Conservation (phyloP, 1,284 basidiomycete genomes). For the Puccinia horiana region DNA sequence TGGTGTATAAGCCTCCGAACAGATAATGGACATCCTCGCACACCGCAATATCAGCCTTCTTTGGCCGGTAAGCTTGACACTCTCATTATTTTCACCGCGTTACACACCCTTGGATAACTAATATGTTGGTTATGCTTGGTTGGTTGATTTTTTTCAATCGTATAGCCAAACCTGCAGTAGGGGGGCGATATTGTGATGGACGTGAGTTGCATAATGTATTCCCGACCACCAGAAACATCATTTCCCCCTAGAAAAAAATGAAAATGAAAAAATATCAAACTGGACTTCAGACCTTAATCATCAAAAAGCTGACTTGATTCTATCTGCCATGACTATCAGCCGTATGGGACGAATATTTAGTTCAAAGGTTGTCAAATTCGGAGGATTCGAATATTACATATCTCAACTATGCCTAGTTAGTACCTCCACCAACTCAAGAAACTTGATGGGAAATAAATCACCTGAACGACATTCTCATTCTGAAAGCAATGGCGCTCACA, state of each 20-base stretch:
- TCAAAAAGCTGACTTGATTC: background rate
- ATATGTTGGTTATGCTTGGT: background rate
- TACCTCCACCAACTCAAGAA: background rate
- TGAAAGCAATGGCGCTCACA: slow-evolving; percentile 45
- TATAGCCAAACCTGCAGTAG: slow-evolving; percentile 25
- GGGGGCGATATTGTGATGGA: slow-evolving; percentile 40
- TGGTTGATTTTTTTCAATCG: background rate
- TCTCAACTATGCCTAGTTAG: slow-evolving; percentile 43
- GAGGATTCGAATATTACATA: slow-evolving; percentile 12
- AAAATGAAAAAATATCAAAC: background rate
- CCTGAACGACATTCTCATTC: background rate
- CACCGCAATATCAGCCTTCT: slow-evolving; percentile 24
- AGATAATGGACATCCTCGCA: slow-evolving; percentile 44
- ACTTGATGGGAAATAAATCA: background rate
- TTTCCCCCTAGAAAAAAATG: background rate
- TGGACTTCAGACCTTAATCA: background rate
- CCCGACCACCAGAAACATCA: too few relatives aligned
- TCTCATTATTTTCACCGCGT: background rate
- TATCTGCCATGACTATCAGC: background rate
- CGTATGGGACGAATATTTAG: slow-evolving; percentile 47
- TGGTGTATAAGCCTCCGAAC: background rate
- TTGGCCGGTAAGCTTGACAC: slow-evolving; percentile 25
- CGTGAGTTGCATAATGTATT: slow-evolving; percentile 7
- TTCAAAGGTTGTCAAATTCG: slow-evolving; percentile 20
- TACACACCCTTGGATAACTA: background rate